Evolutionary conservation across 2,329 filamentous ascomycete genomes (phyloP).

Genomic region (Didymella keratinophila): DNA sequence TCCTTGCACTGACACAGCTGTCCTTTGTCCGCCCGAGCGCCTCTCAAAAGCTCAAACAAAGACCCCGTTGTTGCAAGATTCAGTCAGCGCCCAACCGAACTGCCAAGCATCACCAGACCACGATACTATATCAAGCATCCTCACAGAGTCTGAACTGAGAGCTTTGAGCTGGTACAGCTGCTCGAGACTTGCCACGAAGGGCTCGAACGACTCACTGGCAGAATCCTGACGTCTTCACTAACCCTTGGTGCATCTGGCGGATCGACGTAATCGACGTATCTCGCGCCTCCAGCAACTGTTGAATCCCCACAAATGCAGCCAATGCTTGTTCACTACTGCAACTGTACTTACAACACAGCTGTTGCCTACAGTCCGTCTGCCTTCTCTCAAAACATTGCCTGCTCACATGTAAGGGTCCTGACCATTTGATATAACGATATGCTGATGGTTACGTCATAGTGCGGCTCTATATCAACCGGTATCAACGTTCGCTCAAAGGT

Average conservation of each 20-base stretch:
- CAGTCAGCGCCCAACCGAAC: slow-evolving; percentile 37
- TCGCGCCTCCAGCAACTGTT: slow-evolving; percentile 3
- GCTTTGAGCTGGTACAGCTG: background rate
- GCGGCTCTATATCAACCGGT: slow-evolving; percentile 52
- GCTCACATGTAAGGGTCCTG: slow-evolving; percentile 56
- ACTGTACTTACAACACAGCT: slow-evolving; percentile 51
- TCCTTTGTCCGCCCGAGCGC: slow-evolving; percentile 21
- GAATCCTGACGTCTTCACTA: slow-evolving; percentile 33
- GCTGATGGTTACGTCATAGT: slow-evolving; percentile 54
- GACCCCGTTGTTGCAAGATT: slow-evolving; percentile 28
- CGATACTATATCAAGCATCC: background rate
- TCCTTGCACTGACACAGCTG: slow-evolving; percentile 1
- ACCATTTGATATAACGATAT: slow-evolving; percentile 18
- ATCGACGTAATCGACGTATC: background rate
- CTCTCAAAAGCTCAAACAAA: slow-evolving; percentile 26
- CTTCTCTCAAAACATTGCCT: slow-evolving; percentile 55
- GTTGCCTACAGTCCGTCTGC: slow-evolving; percentile 53
- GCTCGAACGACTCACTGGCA: no score
- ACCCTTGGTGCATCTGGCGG: slow-evolving; percentile 24
- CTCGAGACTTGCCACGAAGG: slow-evolving; percentile 24
- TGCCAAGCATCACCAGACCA: slow-evolving; percentile 17
- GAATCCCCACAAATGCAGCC: slow-evolving; percentile 43
- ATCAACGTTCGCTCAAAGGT: slow-evolving; percentile 52
- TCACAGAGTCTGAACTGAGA: background rate
- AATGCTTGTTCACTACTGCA: slow-evolving; percentile 50